Evolutionary conservation across 371 early-diverging fungal genomes (phyloP), one percentile per base, ranked within the genome.

Genomic region (Mortierella sp.): DNA sequence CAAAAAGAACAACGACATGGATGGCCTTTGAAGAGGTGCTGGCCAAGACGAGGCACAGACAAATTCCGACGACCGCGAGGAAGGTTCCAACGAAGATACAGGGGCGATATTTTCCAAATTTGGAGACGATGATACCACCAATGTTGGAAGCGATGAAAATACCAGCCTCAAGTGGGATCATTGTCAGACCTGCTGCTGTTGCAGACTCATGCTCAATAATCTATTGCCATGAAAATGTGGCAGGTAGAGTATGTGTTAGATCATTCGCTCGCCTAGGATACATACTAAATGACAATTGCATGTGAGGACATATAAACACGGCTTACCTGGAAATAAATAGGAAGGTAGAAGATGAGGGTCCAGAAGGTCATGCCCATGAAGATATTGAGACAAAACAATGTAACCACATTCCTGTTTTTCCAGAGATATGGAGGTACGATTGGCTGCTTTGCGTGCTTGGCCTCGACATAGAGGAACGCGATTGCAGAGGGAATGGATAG

Each of bases 351-450:
- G 26, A 93, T 79, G 6, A 91, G 86, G 26, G 89, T 87, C 63
- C 92, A 88, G 61, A 94, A 92, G 30, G 88, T 84, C 57, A 93
- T 88, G 24, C 95, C 96, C 68, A 94, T 72, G 61, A 85, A 89
- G 69, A 92, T 84, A 30, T 86, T 83, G 51, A 85, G 73, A n/a
- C 77, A 43, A 22, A 86, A 59, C 22, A 90, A 77, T 0, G 85
- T 86, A 8, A 84, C 70, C 57, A 90, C 70, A 62, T 88, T 86
- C 66, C 84, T 73, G 66, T 83, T 74, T 62, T 73, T 73, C 62
- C 72, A 55, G 58, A 84, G 80, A 64, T 87, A 66, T 47, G 86
- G 47, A 0, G 92, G 90, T 32, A 93, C 77, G 30, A 93, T 85
- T 6, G 94, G 94, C 47, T 91, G 73, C 9, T 72, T 64, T 0